Conservation (phyloP, 75 land plant genomes). For the Sequoiadendron giganteum region DNA sequence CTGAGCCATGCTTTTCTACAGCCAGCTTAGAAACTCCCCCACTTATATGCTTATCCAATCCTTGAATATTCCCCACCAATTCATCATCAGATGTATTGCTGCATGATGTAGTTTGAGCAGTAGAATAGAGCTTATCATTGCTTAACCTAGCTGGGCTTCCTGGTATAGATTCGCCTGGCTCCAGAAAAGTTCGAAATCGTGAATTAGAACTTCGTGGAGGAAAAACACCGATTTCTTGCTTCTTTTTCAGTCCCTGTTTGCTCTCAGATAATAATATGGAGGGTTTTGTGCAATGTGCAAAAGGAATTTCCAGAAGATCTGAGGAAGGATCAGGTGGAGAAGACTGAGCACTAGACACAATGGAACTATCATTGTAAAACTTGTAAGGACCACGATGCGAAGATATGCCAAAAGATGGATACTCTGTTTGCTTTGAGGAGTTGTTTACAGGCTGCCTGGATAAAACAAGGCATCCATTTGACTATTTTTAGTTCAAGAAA, state of each 20-base stretch:
- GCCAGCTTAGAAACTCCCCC: conserved; percentile 1
- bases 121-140: conserved; percentile 9
- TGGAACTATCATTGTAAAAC: background rate
- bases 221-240: background rate
- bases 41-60: conserved; percentile 3
- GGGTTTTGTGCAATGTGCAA: background rate
- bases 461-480: background rate
- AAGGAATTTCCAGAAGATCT: conserved; percentile 7
- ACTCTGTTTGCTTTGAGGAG: conserved; percentile 5
- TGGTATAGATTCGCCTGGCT: background rate
- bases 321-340: conserved; percentile 1
- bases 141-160: conserved; percentile 4
- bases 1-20: background rate
- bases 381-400: conserved; percentile 2
- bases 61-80: background rate
- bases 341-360: conserved; percentile 5
- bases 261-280: background rate
- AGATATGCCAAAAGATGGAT: background rate
- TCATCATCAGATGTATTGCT: conserved; percentile 9
- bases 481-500: background rate
- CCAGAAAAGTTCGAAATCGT: background rate
- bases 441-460: conserved; percentile 1
- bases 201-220: conserved; percentile 7
- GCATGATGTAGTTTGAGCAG: conserved; percentile 2
- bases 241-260: background rate